A percentile compares a stretch with the other conserved stretches of the same genome.
phyloP scores from a whole-genome alignment of 2,329 filamentous ascomycete species.

The Beauveria sp. region DNA sequence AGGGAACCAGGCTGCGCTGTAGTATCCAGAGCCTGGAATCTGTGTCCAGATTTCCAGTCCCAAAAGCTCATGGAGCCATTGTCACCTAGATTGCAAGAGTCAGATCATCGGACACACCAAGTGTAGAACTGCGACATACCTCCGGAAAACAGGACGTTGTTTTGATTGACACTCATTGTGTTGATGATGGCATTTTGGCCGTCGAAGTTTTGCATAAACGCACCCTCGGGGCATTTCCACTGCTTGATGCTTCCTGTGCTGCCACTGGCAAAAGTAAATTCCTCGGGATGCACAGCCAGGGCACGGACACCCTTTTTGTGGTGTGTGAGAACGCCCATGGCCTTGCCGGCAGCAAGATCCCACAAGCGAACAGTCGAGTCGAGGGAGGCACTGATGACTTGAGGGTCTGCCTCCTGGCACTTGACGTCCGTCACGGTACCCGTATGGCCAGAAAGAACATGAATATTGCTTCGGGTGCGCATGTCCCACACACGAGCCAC shows the following conservation, averaged over 20 bases:
- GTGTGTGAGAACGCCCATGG: slow-evolving; percentile 91
- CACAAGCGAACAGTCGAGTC: slow-evolving; percentile 88
- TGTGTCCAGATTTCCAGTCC: slow-evolving; percentile 96
- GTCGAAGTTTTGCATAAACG: slow-evolving; percentile 98
- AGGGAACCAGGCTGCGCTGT: slow-evolving; percentile 89
- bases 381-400: slow-evolving; percentile 88
- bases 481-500: slow-evolving; percentile 98
- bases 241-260: slow-evolving; percentile 95
- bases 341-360: slow-evolving; percentile 94
- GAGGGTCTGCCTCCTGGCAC: slow-evolving; percentile 93
- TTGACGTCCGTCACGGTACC: slow-evolving; percentile 82
- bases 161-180: slow-evolving; percentile 83
- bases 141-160: slow-evolving; percentile 91
- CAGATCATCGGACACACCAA: not conserved
- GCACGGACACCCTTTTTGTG: slow-evolving; percentile 96
- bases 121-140: slow-evolving; percentile 31
- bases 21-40: slow-evolving; percentile 84
- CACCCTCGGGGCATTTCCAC: slow-evolving; percentile 97
- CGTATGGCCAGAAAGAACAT: slow-evolving; percentile 86
- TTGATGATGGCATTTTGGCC: slow-evolving; percentile 97
- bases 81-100: slow-evolving; percentile 43
- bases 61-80: slow-evolving; percentile 97
- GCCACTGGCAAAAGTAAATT: slow-evolving; percentile 93
- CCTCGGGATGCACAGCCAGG: slow-evolving; percentile 75
- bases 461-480: slow-evolving; percentile 90